Evolutionary conservation across 2,329 filamentous ascomycete genomes (phyloP).

Genomic region (Paramyrothecium roridum): DNA sequence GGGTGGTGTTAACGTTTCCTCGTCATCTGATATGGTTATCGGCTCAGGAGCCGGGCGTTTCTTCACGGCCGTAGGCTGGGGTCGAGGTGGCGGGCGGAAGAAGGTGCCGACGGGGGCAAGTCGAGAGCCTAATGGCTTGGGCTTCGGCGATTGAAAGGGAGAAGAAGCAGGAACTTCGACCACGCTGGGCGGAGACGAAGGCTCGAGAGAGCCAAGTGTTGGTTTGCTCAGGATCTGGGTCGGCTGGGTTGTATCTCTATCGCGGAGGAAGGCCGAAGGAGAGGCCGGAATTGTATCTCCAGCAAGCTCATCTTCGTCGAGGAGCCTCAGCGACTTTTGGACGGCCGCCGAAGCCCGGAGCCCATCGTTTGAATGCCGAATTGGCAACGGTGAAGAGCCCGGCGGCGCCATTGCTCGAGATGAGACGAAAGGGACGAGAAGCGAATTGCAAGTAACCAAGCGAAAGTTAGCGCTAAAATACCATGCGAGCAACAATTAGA

Average conservation of each 20-base stretch:
- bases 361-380: conserved; percentile 22
- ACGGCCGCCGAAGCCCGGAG: conserved; percentile 22
- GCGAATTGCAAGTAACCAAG: conserved; percentile 3
- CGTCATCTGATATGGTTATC: conserved; percentile 50
- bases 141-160: conserved; percentile 51
- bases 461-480: conserved; percentile 4
- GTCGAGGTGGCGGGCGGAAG: conserved; percentile 51
- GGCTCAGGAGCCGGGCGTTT: conserved; percentile 36
- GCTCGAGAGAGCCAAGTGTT: conserved; percentile 24
- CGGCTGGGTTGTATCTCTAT: conserved; percentile 35
- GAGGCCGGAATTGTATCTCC: conserved; percentile 44
- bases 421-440: neutral
- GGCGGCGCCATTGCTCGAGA: conserved; percentile 21
- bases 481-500: neutral
- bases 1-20: conserved; percentile 40
- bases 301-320: conserved; percentile 43
- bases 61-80: conserved; percentile 16
- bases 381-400: conserved; percentile 25
- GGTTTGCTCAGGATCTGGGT: conserved; percentile 44
- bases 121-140: conserved; percentile 42
- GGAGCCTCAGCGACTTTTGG: conserved; percentile 19
- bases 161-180: conserved; percentile 91
- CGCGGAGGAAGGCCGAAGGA: conserved; percentile 31
- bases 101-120: conserved; percentile 76
- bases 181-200: conserved; percentile 41